A percentile compares a stretch with the other conserved stretches of the same genome.
phyloP scores from a whole-genome alignment of 2,329 filamentous ascomycete genomes.

The Arthroderma uncinatum region DNA sequence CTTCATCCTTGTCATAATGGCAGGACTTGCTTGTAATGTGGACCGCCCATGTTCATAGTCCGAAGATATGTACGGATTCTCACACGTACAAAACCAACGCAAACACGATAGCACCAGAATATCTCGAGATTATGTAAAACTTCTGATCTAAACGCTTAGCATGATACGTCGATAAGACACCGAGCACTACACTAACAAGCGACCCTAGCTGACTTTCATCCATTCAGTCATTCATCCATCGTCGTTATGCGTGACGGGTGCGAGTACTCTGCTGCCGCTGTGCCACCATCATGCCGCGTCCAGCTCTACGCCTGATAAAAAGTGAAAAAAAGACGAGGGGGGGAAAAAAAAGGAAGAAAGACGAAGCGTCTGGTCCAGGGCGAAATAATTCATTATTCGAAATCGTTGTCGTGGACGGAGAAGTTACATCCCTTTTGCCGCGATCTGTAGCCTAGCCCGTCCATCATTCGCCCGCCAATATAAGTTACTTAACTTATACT shows the following conservation, averaged over 20 bases:
- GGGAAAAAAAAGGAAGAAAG: neutral
- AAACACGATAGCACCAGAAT: neutral
- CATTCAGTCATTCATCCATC: constrained; percentile 1
- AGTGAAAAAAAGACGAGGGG: neutral
- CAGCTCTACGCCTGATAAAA: neutral
- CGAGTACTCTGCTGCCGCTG: neutral
- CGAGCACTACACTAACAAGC: neutral
- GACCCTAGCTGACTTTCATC: neutral
- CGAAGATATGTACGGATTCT: neutral
- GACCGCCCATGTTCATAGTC: constrained; percentile 2
- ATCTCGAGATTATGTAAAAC: neutral
- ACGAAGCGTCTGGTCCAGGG: constrained; percentile 1
- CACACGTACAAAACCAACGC: neutral
- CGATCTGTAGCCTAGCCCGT: neutral
- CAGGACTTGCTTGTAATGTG: neutral
- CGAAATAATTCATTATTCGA: neutral
- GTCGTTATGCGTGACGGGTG: neutral
- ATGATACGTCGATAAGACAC: constrained; percentile 3
- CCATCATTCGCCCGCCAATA: neutral
- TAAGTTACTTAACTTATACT: neutral
- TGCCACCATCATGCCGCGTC: neutral
- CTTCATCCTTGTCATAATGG: constrained; percentile 1
- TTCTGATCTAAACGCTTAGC: neutral
- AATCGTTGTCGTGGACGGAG: neutral
- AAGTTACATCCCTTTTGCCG: neutral